Conservation (phyloP, 805 yeast genomes). For the Zygotorulaspora sp. region DNA sequence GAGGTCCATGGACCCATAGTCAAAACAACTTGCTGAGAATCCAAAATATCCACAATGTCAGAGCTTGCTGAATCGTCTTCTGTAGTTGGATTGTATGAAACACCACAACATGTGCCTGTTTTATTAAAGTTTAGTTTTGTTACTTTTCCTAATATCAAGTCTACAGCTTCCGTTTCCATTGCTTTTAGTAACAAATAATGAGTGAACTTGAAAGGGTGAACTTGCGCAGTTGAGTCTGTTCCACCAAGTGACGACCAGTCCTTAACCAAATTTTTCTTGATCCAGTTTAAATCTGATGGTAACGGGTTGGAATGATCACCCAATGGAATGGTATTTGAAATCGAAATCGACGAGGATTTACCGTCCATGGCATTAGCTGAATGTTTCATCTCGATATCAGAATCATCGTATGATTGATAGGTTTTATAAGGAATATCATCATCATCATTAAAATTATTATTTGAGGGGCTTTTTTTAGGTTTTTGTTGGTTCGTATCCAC, state of each 20-base stretch:
- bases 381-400: conserved; percentile 5
- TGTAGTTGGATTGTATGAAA: conserved; percentile 50
- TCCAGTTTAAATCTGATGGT: conserved; percentile 76
- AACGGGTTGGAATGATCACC: conserved; percentile 24
- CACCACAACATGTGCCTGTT: conserved; percentile 68
- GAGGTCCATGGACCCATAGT: conserved; percentile 98
- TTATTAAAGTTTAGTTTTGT: conserved; percentile 58
- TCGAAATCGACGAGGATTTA: conserved; percentile 5
- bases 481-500: conserved; percentile 3
- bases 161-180: conserved; percentile 76
- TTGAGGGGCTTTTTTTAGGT: neutral
- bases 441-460: conserved; percentile 7
- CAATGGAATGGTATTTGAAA: neutral
- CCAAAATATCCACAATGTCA: conserved; percentile 39
- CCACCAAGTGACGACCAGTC: conserved; percentile 82
- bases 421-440: conserved; percentile 4
- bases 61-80: conserved; percentile 36
- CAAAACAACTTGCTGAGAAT: conserved; percentile 74
- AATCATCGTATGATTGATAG: neutral
- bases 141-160: conserved; percentile 80
- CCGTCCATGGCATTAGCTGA: conserved; percentile 2
- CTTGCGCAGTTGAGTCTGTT: conserved; percentile 87
- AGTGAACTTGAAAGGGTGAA: conserved; percentile 94
- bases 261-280: conserved; percentile 55
- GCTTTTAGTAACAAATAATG: conserved; percentile 75